These are phyloP conservation scores for Syzygium grande DNA, from an alignment of 345 rosid genomes.

Conservation along the genomic window DNA sequence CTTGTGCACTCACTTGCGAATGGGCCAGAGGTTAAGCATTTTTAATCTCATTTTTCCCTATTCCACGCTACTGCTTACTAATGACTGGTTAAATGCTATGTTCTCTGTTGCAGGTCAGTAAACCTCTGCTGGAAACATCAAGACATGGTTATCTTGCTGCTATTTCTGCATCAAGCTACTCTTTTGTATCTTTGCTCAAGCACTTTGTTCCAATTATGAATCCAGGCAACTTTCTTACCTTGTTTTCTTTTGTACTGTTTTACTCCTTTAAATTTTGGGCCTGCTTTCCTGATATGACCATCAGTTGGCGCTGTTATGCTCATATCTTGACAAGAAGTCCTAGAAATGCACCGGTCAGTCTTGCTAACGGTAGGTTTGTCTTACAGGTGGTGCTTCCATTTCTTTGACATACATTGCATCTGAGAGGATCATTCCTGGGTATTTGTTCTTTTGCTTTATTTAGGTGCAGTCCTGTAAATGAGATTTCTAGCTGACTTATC, in stretches of 20 bases:
- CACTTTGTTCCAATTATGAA: slow-evolving; percentile 43
- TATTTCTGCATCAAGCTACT: slow-evolving; percentile 45
- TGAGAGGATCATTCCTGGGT: slow-evolving; percentile 48
- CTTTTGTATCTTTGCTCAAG: slow-evolving; percentile 32
- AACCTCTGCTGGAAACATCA: slow-evolving; percentile 41
- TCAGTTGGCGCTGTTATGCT: not conserved
- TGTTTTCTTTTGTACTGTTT: not conserved
- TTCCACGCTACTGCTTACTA: not conserved
- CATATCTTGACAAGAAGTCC: not conserved
- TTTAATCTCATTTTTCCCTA: not conserved
- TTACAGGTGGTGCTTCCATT: slow-evolving; percentile 50
- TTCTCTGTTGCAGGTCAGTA: slow-evolving; percentile 18
- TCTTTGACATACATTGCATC: slow-evolving; percentile 58
- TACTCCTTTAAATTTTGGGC: not conserved
- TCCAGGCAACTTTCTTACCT: slow-evolving; percentile 18
- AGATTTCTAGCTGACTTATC: not conserved
- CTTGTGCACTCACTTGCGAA: slow-evolving; percentile 70
- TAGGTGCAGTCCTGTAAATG: not conserved
- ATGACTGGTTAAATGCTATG: not conserved
- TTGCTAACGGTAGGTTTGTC: slow-evolving; percentile 3
- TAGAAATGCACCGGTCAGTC: not conserved
- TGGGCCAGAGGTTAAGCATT: slow-evolving; percentile 49
- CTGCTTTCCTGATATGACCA: not conserved
- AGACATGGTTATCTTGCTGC: slow-evolving; percentile 41
- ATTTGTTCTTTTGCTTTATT: not conserved